These are phyloP conservation scores for Metschnikowia cerradonensis DNA, from an alignment of 805 yeast species.

Conservation along the genomic window DNA sequence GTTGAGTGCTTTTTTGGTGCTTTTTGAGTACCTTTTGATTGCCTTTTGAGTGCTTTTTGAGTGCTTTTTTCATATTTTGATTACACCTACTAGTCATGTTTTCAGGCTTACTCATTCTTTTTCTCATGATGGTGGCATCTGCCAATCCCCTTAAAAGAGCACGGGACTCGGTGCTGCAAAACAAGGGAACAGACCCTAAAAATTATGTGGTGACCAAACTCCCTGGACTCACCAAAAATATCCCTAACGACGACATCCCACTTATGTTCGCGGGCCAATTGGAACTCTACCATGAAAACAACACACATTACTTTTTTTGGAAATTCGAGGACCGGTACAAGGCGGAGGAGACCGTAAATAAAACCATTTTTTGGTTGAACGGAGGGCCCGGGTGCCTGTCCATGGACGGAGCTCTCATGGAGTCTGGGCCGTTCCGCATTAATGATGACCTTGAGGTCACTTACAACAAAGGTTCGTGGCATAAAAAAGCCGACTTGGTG, in stretches of 20 bases:
- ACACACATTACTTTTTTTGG: slow-evolving; percentile 76
- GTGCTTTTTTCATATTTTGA: too few relatives aligned
- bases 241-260: slow-evolving; percentile 36
- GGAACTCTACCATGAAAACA: slow-evolving; percentile 48
- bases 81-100: too few relatives aligned
- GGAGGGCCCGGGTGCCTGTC: slow-evolving; percentile 99
- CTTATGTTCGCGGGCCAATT: slow-evolving; percentile 67
- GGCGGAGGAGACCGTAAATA: slow-evolving; percentile 31
- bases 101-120: background rate
- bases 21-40: background rate
- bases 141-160: slow-evolving; percentile 17
- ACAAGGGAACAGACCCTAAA: slow-evolving; percentile 7
- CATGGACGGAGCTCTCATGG: slow-evolving; percentile 94
- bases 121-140: slow-evolving; percentile 2
- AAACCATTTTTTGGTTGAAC: slow-evolving; percentile 80
- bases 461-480: slow-evolving; percentile 78
- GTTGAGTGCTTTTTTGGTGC: too few relatives aligned
- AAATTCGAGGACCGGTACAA: slow-evolving; percentile 43
- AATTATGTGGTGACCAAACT: slow-evolving; percentile 28
- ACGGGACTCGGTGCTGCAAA: slow-evolving; percentile 3
- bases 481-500: slow-evolving; percentile 68
- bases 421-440: slow-evolving; percentile 82
- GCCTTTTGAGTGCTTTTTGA: background rate
- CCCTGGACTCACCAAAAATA: slow-evolving; percentile 35
- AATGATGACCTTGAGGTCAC: slow-evolving; percentile 39